Evolutionary conservation across 768 basidiomycete species (phyloP), one percentile per base, ranked within the genome.

Genomic region (Stropharia rugosoannulata): DNA sequence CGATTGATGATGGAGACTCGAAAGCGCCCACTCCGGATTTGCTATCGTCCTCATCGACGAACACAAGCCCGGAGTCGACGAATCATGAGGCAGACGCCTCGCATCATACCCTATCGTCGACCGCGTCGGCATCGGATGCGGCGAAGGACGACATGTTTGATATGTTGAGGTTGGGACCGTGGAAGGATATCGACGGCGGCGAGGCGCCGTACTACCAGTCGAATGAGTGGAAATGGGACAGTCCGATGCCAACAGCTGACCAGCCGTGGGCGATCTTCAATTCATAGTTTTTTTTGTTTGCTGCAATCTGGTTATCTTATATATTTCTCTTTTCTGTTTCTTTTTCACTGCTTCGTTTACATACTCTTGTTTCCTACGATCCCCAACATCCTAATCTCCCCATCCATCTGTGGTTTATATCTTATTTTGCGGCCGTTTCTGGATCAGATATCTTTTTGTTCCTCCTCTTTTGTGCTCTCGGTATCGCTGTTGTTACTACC

Each of bases 11-110:
- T 55, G 86, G 86, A 36, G 82, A 80, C 48, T 86, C 85, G 12
- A 88, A 87, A 64, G 82, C 85, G n/a, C 76, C 80, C 7, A 91
- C 90, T 3, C 90, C 90, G 8, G 90, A 91, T 53, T 77, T 92
- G 46, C 73, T 88, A 13, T 76, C 78, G 35, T 82, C 85, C 10
- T 85, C 87, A 16, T 89, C 89, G 55, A 82, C 89, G 16, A 89
- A 90, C 60, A 85, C 82, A 10, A 90, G 89, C 65, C 90, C 90
- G 2, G 86, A 87, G 63, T 90, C 89, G 12, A 32, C 29, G 29
- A 82, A 79, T 36, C 81, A 86, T 8, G 89, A 88, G 62, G 73
- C 80, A 29, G 86, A 86, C 54, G 68, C 72, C 22, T 66, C 73
- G 51, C 78, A 81, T 49, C 75, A 75, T 59, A 67, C 75, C 55